phyloP scores from a whole-genome alignment of 805 yeast species.

The Cyberlindnera sargentensis region DNA sequence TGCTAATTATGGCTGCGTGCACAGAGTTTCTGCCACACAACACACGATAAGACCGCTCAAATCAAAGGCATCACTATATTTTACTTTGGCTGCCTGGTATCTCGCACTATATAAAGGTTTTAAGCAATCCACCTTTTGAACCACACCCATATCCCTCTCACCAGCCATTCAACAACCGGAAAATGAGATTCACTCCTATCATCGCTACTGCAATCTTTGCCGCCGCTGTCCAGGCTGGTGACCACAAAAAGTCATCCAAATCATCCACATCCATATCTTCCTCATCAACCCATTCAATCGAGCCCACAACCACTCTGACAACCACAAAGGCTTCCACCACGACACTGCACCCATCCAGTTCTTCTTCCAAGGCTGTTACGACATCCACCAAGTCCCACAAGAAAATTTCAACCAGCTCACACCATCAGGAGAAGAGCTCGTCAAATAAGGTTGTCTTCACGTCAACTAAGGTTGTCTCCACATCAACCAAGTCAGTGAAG shows the following conservation, averaged over 20 bases:
- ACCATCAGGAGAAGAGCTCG: too few species aligned
- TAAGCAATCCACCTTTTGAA: not conserved
- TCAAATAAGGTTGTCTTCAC: too few species aligned
- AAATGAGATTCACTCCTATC: constrained; percentile 1
- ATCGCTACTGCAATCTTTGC: constrained; percentile 1
- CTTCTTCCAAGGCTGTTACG: not conserved
- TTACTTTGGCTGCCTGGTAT: too few species aligned
- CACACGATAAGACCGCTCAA: too few species aligned
- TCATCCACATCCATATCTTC: not conserved
- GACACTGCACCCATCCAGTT: not conserved
- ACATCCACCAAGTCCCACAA: not conserved
- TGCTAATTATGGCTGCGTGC: too few species aligned
- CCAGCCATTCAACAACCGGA: too few species aligned
- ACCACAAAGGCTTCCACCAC: not conserved
- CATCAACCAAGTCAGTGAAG: too few species aligned
- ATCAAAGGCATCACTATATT: too few species aligned
- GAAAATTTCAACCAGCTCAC: not conserved
- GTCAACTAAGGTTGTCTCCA: too few species aligned
- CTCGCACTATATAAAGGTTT: too few species aligned
- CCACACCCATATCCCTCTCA: not conserved
- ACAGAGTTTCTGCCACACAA: too few species aligned
- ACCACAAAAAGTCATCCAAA: not conserved
- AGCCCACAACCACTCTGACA: not conserved
- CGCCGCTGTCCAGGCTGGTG: constrained; percentile 1
- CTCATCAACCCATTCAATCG: not conserved